Base-by-base conservation (phyloP, 768 basidiomycete species). In the Sporobolomyces phaffii region DNA sequence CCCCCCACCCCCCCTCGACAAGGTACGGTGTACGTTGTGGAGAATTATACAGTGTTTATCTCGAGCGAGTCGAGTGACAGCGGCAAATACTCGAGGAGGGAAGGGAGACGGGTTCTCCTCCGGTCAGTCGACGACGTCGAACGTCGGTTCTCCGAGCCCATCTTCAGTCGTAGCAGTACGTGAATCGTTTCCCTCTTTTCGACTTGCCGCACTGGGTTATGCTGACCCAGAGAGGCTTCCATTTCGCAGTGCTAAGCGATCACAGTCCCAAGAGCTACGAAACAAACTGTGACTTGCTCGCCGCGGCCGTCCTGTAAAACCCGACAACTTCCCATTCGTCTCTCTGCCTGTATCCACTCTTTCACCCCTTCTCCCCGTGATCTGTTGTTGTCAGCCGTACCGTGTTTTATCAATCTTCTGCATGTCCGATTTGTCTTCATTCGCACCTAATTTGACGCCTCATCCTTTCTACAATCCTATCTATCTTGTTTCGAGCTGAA, bases 111-210 rank as follows among this genome's bases (percentile, higher is more conserved):
- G 18, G 68, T 76, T 29, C 63, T 73, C 18, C 72, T 76, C 5
- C 68, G 71, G 3, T 50, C 60, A 1, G 64, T 72, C 22, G 70
- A 73, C 53, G 71, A 74, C 48, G 72, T 76, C 17, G 69, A 69
- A 58, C 62, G 61, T 18, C 47, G 73, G 7, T 76, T 76, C 50
- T 65, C 65, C 2, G 72, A 73, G 45, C 72, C 72, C 4, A 50
- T 70, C 41, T 73, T 73, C 48, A 64, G 64, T 24, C 34, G 57
- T 18, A 41, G 63, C 31, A 69, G 65, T 68, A n/a, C 29, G 70
- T 67, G 24, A 1, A 2, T 17, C 31, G 15, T 14, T 0, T 33
- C 9, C 15, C 13, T 43, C 14, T 4, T n/a, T 13, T 9, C 34
- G 0, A 1, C 2, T 31, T 17, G 20, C 2, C 7, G 22, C 10